Evolutionary conservation across 1,139 yeast genomes (phyloP), one percentile per base, ranked within the genome.

Genomic region (Yamadazyma sp.): DNA sequence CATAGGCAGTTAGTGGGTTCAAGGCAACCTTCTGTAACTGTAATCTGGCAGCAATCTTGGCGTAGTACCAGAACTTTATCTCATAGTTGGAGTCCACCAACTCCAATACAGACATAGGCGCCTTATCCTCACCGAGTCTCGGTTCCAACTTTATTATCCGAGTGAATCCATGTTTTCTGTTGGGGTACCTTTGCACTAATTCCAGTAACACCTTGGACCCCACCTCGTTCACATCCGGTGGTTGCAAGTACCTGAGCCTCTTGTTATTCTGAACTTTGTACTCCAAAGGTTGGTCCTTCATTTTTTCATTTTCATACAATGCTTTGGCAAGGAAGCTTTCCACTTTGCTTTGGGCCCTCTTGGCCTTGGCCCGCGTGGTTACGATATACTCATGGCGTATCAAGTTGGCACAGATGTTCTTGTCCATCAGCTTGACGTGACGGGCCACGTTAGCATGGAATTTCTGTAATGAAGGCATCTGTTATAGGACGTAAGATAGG

Each of bases 81-180:
- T 88, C 96, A 50, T 80, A 76, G 23, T 77, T 77, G 0, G 75
- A 66, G 51, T 87, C 96, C 2, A 92, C 95, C 39, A 94, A 70
- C 62, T 94, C 98, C 41, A 94, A 60, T 12, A 92, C 83, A 2
- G 95, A 83, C 74, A 87, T 92, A 17, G 94, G 92, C 0, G 98
- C 96, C 48, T 83, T 85, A 59, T 94, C 98, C 50, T 92, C 94
- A 8, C 76, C 76, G 39, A 84, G 64, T 52, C 98, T 75, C 24
- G 94, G 89, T 61, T 92, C 98, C 47, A 94, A 69, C 53, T 79
- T 82, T 50, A 91, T 67, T 43, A 91, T 79, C 49, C 98, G 77
- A 11, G 98, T 89, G 66, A 83, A 92, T 2, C 98, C 98, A 46
- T 88, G 87, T 1, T 65, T 59, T 61, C 96, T 75, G 24, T 64